Base-by-base conservation (phyloP, 164 flowering plant species). In the Chimonanthus praecox region DNA sequence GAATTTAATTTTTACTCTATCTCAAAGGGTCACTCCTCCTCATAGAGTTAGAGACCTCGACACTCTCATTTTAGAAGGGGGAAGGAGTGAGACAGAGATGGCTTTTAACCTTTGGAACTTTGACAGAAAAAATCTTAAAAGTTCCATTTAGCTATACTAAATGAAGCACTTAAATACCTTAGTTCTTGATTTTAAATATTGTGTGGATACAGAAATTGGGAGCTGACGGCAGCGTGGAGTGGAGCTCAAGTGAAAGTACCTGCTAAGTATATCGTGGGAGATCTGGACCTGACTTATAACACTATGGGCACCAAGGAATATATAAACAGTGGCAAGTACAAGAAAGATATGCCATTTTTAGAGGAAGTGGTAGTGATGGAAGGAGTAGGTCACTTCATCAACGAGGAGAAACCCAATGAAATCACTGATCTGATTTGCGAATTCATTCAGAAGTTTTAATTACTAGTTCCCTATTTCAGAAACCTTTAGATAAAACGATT, bases 221-320 rank as follows among this genome's bases (percentile, higher is more conserved):
- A 88, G 81, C 82, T 86, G 21, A 67, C 78, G 5, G 86, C 82
- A 54, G 82, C 89, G 7, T 86, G 89, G 91, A 78, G 81, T 47
- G 87, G 86, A 33, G 68, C 81, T 9, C 82, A 86, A 71, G 72
- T 86, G 15, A 76, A 69, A 5, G 88, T 88, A 33, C 85, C 87
- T 4, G 69, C 78, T 3, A 88, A 87, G 78, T 78, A 80, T 21
- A 81, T 87, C 4, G 66, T 79, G 3, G 90, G 90, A 0, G 77
- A 86, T 47, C 78, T 78, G 64, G 88, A 84, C 60, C 64, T 78
- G 3, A 82, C 83, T 3, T 82, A 79, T 58, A 75, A 74, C 43
- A 49, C 70, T 2, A 61, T 50, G 2, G 85, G 87, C 2, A 72
- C 76, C 15, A 77, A 63, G 71, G 84, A 79, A 3, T 84, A 86